phyloP scores from a whole-genome alignment of 2,329 filamentous ascomycete species.

The Huntiella decipiens region DNA sequence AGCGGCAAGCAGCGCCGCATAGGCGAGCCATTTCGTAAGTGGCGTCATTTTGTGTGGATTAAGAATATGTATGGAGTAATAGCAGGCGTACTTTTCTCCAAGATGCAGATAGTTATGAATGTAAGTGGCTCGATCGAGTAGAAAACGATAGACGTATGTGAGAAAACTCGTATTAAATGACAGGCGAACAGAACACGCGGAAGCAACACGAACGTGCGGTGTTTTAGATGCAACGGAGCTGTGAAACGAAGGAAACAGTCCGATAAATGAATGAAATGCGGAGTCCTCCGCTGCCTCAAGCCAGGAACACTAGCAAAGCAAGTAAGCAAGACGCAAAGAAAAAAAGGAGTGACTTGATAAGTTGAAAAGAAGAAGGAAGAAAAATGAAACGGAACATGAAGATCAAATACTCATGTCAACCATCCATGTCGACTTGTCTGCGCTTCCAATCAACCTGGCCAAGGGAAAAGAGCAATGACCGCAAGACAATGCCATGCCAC shows the following conservation, averaged over 20 bases:
- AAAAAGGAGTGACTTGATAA: not conserved
- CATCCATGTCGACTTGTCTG: not conserved
- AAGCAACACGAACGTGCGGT: too few relatives aligned
- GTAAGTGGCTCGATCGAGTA: too few relatives aligned
- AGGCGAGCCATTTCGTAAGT: too few relatives aligned
- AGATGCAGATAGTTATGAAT: not conserved
- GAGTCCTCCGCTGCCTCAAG: too few relatives aligned
- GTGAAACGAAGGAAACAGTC: too few relatives aligned
- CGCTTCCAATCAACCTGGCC: not conserved
- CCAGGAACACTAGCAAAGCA: not conserved
- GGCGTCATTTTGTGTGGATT: not conserved
- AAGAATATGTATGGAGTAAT: not conserved
- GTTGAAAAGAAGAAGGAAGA: not conserved
- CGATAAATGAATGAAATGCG: too few relatives aligned
- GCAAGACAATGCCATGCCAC: not conserved
- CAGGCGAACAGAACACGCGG: not conserved
- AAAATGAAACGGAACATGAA: not conserved
- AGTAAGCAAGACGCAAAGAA: not conserved
- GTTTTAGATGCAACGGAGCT: too few relatives aligned
- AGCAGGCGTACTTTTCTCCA: not conserved
- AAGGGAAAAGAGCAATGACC: not conserved
- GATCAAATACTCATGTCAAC: not conserved
- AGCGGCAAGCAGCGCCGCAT: constrained; percentile 18
- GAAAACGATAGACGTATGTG: too few relatives aligned
- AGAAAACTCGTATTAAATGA: not conserved